A percentile compares a stretch with the other conserved stretches of the same genome.
These are phyloP conservation scores for Pseudogymnoascus sp. DNA, from an alignment of 2,329 filamentous ascomycete genomes.

Conservation along the genomic window DNA sequence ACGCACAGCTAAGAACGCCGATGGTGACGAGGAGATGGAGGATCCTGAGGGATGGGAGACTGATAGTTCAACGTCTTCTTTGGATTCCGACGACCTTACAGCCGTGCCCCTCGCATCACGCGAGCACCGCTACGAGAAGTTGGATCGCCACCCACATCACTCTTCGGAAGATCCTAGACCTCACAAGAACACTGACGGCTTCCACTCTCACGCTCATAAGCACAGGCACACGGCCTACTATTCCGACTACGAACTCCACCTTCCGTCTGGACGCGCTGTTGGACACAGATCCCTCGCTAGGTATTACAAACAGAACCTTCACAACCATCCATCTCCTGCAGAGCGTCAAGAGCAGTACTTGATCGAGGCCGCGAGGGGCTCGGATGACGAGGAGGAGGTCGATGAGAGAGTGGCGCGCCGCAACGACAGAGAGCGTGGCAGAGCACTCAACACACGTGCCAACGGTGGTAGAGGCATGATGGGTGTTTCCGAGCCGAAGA, in stretches of 20 bases:
- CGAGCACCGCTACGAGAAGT: slow-evolving; percentile 61
- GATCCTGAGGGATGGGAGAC: slow-evolving; percentile 87
- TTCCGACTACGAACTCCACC: slow-evolving; percentile 87
- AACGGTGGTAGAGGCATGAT: slow-evolving; percentile 70
- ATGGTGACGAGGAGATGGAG: slow-evolving; percentile 45
- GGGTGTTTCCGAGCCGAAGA: slow-evolving; percentile 68
- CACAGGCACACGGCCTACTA: slow-evolving; percentile 68
- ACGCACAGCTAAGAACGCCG: slow-evolving; percentile 44
- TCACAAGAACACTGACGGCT: slow-evolving; percentile 68
- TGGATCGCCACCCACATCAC: slow-evolving; percentile 68
- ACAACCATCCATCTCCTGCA: slow-evolving; percentile 68
- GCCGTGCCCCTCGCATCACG: slow-evolving; percentile 68
- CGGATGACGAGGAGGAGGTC: slow-evolving; percentile 36
- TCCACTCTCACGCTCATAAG: slow-evolving; percentile 75
- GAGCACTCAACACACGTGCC: slow-evolving; percentile 55
- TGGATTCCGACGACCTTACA: slow-evolving; percentile 76
- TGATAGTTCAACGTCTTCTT: slow-evolving; percentile 79
- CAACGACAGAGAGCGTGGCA: slow-evolving; percentile 36
- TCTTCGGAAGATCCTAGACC: slow-evolving; percentile 60
- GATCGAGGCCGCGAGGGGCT: slow-evolving; percentile 43
- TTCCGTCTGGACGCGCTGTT: slow-evolving; percentile 80
- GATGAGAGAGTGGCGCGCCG: slow-evolving; percentile 30
- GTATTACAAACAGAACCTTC: slow-evolving; percentile 90
- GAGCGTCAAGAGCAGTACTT: slow-evolving; percentile 63
- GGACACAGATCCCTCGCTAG: slow-evolving; percentile 80